A percentile compares a stretch with the other conserved stretches of the same genome.
phyloP scores from a whole-genome alignment of 306 rosid genomes.

The Albizia julibrissin region DNA sequence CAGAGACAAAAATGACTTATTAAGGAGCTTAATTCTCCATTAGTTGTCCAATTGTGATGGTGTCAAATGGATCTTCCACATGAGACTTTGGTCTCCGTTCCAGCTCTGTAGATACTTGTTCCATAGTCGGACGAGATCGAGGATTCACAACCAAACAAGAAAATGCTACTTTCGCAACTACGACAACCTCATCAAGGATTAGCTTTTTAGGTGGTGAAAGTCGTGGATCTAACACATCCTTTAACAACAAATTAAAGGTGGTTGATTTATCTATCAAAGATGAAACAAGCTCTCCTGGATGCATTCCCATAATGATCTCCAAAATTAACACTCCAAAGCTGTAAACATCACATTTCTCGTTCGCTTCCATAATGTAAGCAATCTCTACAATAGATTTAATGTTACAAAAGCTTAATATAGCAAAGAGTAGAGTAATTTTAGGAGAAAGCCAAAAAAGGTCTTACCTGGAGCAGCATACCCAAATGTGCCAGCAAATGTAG shows the following conservation, averaged over 20 bases:
- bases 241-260: background rate
- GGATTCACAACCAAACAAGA: background rate
- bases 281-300: background rate
- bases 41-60: background rate
- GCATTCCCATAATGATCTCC: background rate
- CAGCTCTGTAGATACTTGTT: background rate
- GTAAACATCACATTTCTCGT: background rate
- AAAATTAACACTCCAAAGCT: background rate
- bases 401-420: background rate
- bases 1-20: too few relatives aligned
- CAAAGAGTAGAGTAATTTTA: background rate
- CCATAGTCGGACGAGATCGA: background rate
- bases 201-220: background rate
- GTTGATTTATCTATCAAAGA: background rate
- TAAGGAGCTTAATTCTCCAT: background rate
- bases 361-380: background rate
- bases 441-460: background rate
- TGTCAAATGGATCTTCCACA: background rate
- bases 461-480: conserved; percentile 1
- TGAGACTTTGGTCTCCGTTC: background rate
- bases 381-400: background rate
- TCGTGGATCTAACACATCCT: background rate
- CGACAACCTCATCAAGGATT: background rate
- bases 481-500: background rate
- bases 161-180: background rate